Evolutionary conservation across 805 yeast species (phyloP).

Genomic region (Saturnispora besseyi): DNA sequence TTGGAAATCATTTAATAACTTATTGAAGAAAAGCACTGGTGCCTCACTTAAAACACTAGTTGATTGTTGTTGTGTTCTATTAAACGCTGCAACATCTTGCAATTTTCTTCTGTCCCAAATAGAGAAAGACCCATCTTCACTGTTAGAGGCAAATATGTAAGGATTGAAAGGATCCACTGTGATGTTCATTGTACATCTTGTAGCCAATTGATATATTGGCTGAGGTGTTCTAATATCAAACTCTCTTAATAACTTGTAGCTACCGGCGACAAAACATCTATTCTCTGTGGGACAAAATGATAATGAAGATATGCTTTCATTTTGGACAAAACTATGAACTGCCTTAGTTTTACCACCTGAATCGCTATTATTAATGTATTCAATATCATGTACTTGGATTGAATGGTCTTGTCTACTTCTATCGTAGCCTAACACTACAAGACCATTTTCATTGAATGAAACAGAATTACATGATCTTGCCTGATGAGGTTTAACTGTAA

Average conservation of each 20-base stretch:
- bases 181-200: conserved; percentile 62
- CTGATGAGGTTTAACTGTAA: conserved; percentile 50
- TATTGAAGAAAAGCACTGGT: conserved; percentile 50
- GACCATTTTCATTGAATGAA: conserved; percentile 54
- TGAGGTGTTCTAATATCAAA: conserved; percentile 60
- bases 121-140: conserved; percentile 78
- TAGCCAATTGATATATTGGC: conserved; percentile 65
- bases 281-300: conserved; percentile 55
- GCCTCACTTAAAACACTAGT: conserved; percentile 32
- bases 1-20: conserved; percentile 49
- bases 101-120: conserved; percentile 73
- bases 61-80: conserved; percentile 8
- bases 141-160: conserved; percentile 60
- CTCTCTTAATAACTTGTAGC: conserved; percentile 69
- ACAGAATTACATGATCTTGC: conserved; percentile 68
- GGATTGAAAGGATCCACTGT: conserved; percentile 60
- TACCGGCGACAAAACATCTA: conserved; percentile 54
- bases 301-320: conserved; percentile 67
- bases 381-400: conserved; percentile 69
- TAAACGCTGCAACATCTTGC: conserved; percentile 15
- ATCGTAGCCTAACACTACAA: conserved; percentile 73
- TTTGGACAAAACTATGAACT: conserved; percentile 50
- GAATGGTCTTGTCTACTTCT: conserved; percentile 69
- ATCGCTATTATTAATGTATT: conserved; percentile 30
- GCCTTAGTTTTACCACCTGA: conserved; percentile 39